Conservation (phyloP, 148 eudicot genomes). For the Persicaria tinctoria region DNA sequence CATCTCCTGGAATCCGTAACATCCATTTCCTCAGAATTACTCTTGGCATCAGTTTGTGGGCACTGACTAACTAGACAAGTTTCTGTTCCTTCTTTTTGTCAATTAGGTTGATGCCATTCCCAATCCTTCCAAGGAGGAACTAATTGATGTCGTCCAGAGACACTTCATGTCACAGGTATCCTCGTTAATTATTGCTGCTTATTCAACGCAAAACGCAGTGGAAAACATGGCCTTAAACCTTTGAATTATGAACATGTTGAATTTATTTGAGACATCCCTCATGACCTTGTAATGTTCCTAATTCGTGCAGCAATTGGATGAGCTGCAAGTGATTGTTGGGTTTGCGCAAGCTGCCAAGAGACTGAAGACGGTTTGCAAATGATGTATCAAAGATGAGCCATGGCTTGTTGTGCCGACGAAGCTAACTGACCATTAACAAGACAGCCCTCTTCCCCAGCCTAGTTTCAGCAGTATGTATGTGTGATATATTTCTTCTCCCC, state of each 20-base stretch:
- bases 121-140: slow-evolving; percentile 63
- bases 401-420: not conserved
- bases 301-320: slow-evolving; percentile 52
- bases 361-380: slow-evolving; percentile 54
- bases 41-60: not conserved
- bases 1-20: not conserved
- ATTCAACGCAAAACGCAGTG: too few species aligned
- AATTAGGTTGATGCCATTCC: slow-evolving; percentile 23
- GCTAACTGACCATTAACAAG: slow-evolving; percentile 11
- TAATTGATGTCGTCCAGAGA: slow-evolving; percentile 60
- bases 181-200: not conserved
- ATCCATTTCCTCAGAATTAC: not conserved
- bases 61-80: not conserved
- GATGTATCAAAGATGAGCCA: slow-evolving; percentile 12
- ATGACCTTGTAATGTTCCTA: not conserved
- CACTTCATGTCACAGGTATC: slow-evolving; percentile 65
- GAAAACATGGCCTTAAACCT: too few species aligned
- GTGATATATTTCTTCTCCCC: slow-evolving; percentile 1
- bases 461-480: slow-evolving; percentile 5
- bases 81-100: not conserved
- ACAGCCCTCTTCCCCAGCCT: slow-evolving; percentile 6
- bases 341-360: slow-evolving; percentile 68
- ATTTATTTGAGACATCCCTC: too few species aligned
- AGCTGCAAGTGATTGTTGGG: slow-evolving; percentile 57
- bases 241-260: too few species aligned